Evolutionary conservation across 2,329 filamentous ascomycete genomes (phyloP).

Genomic region (Botryotinia calthae): DNA sequence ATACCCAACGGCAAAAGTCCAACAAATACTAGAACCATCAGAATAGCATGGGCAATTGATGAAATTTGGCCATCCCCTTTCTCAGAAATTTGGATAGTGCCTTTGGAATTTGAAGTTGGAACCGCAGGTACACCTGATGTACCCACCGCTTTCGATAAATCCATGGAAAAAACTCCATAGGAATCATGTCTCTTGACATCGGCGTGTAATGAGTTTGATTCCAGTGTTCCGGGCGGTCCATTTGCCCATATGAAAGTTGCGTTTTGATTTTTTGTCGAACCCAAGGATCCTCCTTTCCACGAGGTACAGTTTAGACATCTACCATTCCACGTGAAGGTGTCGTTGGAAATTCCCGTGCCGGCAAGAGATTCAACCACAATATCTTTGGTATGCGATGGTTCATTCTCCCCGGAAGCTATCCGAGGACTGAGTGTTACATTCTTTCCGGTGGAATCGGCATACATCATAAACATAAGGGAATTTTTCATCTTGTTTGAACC

Average conservation of each 20-base stretch:
- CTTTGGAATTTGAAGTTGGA: slow-evolving; percentile 24
- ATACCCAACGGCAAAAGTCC: slow-evolving; percentile 56
- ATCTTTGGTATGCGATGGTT: slow-evolving; percentile 48
- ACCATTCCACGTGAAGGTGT: slow-evolving; percentile 47
- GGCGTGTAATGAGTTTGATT: slow-evolving; percentile 45
- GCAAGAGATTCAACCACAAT: slow-evolving; percentile 47
- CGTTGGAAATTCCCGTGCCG: slow-evolving; percentile 48
- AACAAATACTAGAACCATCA: slow-evolving; percentile 57
- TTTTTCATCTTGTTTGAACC: slow-evolving; percentile 52
- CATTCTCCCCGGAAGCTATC: slow-evolving; percentile 49
- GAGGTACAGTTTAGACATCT: slow-evolving; percentile 53
- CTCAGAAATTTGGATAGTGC: slow-evolving; percentile 44
- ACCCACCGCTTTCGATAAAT: slow-evolving; percentile 53
- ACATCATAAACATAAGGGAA: slow-evolving; percentile 55
- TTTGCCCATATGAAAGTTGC: slow-evolving; percentile 56
- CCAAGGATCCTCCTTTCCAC: slow-evolving; percentile 50
- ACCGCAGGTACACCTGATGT: slow-evolving; percentile 44
- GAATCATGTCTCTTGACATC: slow-evolving; percentile 51
- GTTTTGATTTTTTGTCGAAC: slow-evolving; percentile 46
- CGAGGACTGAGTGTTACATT: slow-evolving; percentile 58
- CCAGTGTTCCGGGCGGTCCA: slow-evolving; percentile 48
- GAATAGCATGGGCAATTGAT: slow-evolving; percentile 38
- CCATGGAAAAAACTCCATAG: slow-evolving; percentile 55
- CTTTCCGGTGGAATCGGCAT: slow-evolving; percentile 46
- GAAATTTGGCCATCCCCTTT: slow-evolving; percentile 35